Evolutionary conservation across 2,329 filamentous ascomycete genomes (phyloP), one percentile per base, ranked within the genome.

Genomic region (Colletotrichum euphorbiae): DNA sequence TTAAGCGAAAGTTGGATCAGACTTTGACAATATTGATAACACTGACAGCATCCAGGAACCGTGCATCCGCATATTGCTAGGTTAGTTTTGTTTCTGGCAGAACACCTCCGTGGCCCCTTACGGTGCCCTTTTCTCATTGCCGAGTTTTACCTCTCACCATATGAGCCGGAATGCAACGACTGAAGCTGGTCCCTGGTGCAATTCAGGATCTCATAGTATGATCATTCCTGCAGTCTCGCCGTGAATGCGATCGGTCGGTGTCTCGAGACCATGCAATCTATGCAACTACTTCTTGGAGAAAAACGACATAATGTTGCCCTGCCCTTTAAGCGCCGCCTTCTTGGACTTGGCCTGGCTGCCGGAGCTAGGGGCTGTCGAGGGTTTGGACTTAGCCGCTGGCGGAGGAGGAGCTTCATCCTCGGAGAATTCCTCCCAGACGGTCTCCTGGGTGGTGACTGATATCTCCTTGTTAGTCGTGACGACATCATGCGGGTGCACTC

Each of bases 231-330:
- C 36, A 38, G 9, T 38, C 13, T 15, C 8, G 11, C 13, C 5
- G 36, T 38, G 36, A 15, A 5, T 38, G 36, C 13, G 19, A 19
- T 2, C 13, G 9, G 4, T 46, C 6, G 5, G 2, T 46, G 13
- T 12, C 33, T n/a, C 17, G 7, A 31, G 9, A 33, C 42, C 19
- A n/a, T 58, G 7, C 19, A 48, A 7, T 42, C 1, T 8, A 8
- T 4, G 28, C 6, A 6, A 62, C 75, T 60, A 92, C 75, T 94
- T 96, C 83, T 97, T 97, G 46, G 87, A 86, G 78, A 97, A 97
- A 80, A 97, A 97, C 1, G 91, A 93, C 91, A 94, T 97, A 75
- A 97, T 97, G 76, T 85, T 97, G 3, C 94, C 93, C 75, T 93
- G 91, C 3, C 87, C 79, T 75, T 93, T 93, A 1, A 82, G 80